These are phyloP conservation scores for Pseudognaphalium luteoalbum DNA, from an alignment of 129 eudicot genomes.

Conservation along the genomic window DNA sequence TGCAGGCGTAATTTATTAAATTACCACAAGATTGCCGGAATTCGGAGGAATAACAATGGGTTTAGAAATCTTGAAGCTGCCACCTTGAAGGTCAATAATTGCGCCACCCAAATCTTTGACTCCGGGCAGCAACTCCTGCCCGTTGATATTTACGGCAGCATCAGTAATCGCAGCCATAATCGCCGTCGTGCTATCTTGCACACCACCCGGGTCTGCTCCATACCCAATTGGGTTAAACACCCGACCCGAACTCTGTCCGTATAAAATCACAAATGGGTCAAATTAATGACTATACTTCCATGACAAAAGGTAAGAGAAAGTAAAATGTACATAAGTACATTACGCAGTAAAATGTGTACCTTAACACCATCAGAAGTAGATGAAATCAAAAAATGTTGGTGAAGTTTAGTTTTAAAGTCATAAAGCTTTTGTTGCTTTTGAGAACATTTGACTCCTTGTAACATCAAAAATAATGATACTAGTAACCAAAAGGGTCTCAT, in stretches of 20 bases:
- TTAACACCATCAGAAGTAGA: slow-evolving; percentile 31
- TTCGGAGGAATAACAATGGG: slow-evolving; percentile 52
- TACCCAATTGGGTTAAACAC: slow-evolving; percentile 70
- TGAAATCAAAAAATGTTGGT: slow-evolving; percentile 32
- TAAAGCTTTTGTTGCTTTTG: slow-evolving; percentile 39
- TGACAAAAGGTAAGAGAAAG: not conserved
- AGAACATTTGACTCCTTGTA: slow-evolving; percentile 32
- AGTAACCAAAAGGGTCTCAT: slow-evolving; percentile 34
- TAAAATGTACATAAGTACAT: no score
- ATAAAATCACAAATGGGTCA: no score
- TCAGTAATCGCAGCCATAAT: slow-evolving; percentile 48
- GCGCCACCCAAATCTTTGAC: slow-evolving; percentile 67
- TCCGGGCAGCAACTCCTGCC: slow-evolving; percentile 60
- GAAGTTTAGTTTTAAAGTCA: slow-evolving; percentile 49
- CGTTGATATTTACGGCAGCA: slow-evolving; percentile 39
- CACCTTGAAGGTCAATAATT: slow-evolving; percentile 68
- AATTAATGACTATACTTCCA: not conserved
- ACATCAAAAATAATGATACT: slow-evolving; percentile 3
- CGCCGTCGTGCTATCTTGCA: slow-evolving; percentile 60
- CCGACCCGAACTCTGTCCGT: slow-evolving; percentile 47
- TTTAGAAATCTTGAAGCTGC: slow-evolving; percentile 46
- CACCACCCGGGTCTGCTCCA: slow-evolving; percentile 69
- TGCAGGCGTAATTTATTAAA: slow-evolving; percentile 18
- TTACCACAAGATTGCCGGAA: slow-evolving; percentile 70
- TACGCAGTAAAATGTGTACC: not conserved